A percentile compares a stretch with the other conserved stretches of the same genome.
phyloP scores from a whole-genome alignment of 345 rosid species.

The Gossypium sturtianum region DNA sequence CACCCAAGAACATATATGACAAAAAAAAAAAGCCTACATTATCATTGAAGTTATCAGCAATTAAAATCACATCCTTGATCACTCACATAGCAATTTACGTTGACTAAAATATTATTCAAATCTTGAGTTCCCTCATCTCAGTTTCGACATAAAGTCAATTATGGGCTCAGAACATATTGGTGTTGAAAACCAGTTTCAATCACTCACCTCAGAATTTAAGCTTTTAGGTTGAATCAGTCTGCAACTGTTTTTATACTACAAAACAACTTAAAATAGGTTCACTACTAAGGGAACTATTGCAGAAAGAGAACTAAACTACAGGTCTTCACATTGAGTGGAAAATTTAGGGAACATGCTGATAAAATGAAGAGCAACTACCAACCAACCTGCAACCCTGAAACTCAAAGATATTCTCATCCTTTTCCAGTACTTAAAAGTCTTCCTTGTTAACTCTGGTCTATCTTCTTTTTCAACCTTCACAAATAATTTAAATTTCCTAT shows the following conservation, averaged over 20 bases:
- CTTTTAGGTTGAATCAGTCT: background rate
- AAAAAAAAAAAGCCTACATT: background rate
- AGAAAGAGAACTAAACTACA: background rate
- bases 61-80: background rate
- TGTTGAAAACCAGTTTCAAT: background rate
- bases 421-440: background rate
- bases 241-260: background rate
- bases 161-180: background rate
- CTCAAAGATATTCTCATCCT: background rate
- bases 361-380: background rate
- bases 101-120: background rate
- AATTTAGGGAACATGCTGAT: background rate
- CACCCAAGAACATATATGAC: background rate
- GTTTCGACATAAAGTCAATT: background rate
- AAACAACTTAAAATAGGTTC: background rate
- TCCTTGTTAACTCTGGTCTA: conserved; percentile 1
- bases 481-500: background rate
- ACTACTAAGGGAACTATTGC: background rate
- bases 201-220: background rate
- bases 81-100: background rate
- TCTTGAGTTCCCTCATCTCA: background rate
- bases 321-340: background rate
- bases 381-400: background rate
- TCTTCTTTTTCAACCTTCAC: background rate
- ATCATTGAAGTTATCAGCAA: background rate